Conservation (phyloP, 148 eudicot species). For the Amaranthus cruentus region DNA sequence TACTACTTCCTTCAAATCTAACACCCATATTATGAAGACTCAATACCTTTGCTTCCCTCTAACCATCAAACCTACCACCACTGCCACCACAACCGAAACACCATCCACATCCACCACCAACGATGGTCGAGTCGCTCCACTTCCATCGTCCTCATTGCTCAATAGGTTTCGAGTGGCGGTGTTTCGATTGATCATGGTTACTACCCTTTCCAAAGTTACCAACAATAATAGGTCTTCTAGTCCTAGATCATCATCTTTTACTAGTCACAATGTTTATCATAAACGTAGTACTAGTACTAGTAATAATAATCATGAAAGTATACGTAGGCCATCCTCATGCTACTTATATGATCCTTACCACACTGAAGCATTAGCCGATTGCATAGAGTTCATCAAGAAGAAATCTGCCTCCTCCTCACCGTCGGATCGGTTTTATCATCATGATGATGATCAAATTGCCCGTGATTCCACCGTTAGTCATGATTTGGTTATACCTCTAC, state of each 20-base stretch:
- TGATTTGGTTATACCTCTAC: constrained; percentile 21
- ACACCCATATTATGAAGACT: constrained; percentile 30
- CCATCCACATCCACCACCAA: constrained; percentile 20
- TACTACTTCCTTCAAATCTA: background rate
- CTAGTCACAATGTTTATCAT: background rate
- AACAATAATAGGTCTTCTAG: background rate
- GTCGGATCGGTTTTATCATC: constrained; percentile 13
- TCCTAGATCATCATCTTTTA: background rate
- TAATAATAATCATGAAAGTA: constrained; percentile 13
- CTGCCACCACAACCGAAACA: constrained; percentile 15
- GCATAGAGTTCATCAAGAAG: constrained; percentile 71
- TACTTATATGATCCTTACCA: constrained; percentile 38
- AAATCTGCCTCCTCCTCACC: constrained; percentile 20
- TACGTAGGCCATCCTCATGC: constrained; percentile 25
- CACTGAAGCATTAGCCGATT: constrained; percentile 66
- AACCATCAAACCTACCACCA: constrained; percentile 14
- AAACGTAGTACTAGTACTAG: background rate
- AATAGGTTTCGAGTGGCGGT: constrained; percentile 62
- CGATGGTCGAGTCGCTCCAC: constrained; percentile 18
- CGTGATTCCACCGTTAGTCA: constrained; percentile 17
- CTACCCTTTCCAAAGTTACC: constrained; percentile 48
- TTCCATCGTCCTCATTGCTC: constrained; percentile 37
- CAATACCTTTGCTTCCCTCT: constrained; percentile 52
- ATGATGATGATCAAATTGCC: background rate
- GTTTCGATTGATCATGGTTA: constrained; percentile 57